phyloP scores from a whole-genome alignment of 768 basidiomycete species.

The Tylopilus sp. region DNA sequence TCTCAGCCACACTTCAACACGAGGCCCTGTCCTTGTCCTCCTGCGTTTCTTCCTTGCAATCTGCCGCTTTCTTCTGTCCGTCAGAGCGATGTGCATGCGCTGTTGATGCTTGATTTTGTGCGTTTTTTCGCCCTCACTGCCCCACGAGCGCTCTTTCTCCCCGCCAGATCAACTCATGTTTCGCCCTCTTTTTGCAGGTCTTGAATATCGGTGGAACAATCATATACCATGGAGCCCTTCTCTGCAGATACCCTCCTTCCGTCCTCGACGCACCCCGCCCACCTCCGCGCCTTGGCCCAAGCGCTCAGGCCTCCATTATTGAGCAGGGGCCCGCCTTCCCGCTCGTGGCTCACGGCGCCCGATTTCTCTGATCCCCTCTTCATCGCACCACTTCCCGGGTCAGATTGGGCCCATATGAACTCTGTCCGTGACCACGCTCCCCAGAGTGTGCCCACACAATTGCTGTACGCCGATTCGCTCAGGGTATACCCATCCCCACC shows the following conservation, averaged over 20 bases:
- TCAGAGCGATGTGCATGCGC: too few species aligned
- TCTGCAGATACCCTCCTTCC: slow-evolving; percentile 29
- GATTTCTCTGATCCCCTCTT: slow-evolving; percentile 24
- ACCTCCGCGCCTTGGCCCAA: slow-evolving; percentile 12
- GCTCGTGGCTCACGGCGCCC: slow-evolving; percentile 16
- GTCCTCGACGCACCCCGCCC: slow-evolving; percentile 12
- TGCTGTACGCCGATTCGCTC: slow-evolving; percentile 19
- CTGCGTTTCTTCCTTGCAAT: too few species aligned
- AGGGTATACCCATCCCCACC: slow-evolving; percentile 30
- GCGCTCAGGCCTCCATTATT: slow-evolving; percentile 16
- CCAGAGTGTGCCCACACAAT: slow-evolving; percentile 6
- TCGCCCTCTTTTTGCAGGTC: too few species aligned
- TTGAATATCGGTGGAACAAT: slow-evolving; percentile 30
- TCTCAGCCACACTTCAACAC: slow-evolving; percentile 35
- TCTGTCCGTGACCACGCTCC: slow-evolving; percentile 16
- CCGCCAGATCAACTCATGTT: too few species aligned
- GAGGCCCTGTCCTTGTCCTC: slow-evolving; percentile 17
- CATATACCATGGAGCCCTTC: slow-evolving; percentile 32
- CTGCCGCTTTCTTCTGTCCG: too few species aligned
- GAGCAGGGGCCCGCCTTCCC: slow-evolving; percentile 13
- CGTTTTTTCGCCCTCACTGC: too few species aligned
- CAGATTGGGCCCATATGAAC: slow-evolving; percentile 12
- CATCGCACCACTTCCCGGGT: slow-evolving; percentile 18
- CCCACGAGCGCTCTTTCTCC: too few species aligned
- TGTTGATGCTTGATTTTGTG: too few species aligned